Base-by-base conservation (phyloP, 345 rosid species). In the Brassica carinata region DNA sequence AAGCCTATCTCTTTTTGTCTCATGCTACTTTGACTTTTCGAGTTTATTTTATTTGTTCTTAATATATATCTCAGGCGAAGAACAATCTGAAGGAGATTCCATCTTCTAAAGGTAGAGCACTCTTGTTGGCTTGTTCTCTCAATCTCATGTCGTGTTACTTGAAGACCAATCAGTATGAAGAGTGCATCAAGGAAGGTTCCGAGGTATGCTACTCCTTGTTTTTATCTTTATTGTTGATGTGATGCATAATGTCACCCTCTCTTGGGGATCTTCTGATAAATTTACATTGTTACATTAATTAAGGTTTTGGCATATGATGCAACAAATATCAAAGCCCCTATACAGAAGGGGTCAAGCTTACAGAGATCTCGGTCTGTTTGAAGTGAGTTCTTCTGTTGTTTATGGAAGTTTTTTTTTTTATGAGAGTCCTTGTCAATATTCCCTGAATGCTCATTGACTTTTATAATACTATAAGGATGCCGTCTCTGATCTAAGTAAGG, bases 291-390 rank as follows among this genome's bases (percentile, higher is more conserved):
- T 81, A 8, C 0, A 19, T 31, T 72, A 19, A 15, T 78, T 73
- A 77, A 96, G 99, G 96, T 91, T 83, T 84, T 96, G 86, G 85
- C 85, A 69, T 86, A 84, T 83, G 99, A 96, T 87, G 83, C 88
- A 17, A 90, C 84, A 62, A 96, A 96, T 84, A 83, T 91, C 48
- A 96, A 96, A 85, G 99, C 97, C 79, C 79, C 92, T 94, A 26
- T 94, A 96, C 84, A 87, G 98, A 67, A 94, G 98, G 84, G 99
- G 99, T 84, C 97, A 91, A 86, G 98, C 99, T 33, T 90, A 90
- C 81, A 92, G 85, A 86, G 94, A 91, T 85, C 31, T 94, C 3
- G 92, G 92, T 51, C 88, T 55, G 67, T 69, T 92, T 74, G 89
- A 87, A 81, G 99, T 94, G 84, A 87, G 99, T 88, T 85, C 65